Evolutionary conservation across 2,329 filamentous ascomycete species (phyloP).

Genomic region (Alternaria tenuissima): DNA sequence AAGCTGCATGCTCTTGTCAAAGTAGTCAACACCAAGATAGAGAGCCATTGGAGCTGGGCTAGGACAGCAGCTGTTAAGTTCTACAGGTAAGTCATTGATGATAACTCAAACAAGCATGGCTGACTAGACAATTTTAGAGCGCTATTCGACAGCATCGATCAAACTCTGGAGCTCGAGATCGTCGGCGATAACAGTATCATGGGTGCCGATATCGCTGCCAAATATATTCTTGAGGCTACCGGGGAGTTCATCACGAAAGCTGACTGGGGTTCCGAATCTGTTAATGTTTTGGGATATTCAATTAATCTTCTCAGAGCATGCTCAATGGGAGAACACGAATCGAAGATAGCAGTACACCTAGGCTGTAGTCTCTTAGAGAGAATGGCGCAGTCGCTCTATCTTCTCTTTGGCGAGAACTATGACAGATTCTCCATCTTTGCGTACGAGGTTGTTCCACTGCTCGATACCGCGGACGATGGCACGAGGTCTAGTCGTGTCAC

Average conservation of each 20-base stretch:
- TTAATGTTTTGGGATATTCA: background rate
- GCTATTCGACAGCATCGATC: background rate
- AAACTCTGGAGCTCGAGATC: background rate
- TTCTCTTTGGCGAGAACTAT: background rate
- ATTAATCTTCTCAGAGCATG: background rate
- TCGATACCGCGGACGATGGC: background rate
- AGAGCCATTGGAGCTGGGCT: background rate
- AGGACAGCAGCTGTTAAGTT: background rate
- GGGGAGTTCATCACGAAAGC: background rate
- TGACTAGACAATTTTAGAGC: background rate
- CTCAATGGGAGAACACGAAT: background rate
- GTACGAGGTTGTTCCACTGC: background rate
- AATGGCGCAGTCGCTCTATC: background rate
- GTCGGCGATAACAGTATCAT: background rate
- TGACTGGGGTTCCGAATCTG: background rate
- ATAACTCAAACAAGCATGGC: background rate
- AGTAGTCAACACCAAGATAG: background rate
- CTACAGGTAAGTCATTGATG: background rate
- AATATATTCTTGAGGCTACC: background rate
- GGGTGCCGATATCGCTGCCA: background rate
- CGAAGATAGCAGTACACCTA: background rate
- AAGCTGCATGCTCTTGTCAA: background rate
- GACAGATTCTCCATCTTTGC: background rate
- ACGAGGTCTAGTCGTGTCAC: background rate
- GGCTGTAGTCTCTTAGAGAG: constrained; percentile 1